phyloP scores from a whole-genome alignment of 2,329 filamentous ascomycete species.

The Microcyclospora pomicola region DNA sequence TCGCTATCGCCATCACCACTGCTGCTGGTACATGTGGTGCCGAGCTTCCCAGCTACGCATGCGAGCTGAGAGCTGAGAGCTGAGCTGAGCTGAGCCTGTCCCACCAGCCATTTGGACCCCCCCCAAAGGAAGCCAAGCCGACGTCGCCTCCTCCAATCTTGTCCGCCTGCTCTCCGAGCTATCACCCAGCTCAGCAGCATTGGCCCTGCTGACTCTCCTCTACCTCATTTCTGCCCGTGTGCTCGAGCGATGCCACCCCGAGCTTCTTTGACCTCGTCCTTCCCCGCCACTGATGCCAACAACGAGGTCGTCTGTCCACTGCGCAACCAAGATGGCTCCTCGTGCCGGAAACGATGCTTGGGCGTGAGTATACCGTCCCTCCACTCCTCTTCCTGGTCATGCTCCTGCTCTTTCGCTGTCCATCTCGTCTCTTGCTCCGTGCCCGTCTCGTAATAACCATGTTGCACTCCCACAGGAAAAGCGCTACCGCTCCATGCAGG shows the following conservation, averaged over 20 bases:
- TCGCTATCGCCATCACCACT: slow-evolving; percentile 1
- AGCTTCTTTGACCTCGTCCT: slow-evolving; percentile 74
- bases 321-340: slow-evolving; percentile 89
- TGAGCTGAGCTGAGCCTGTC: too few relatives aligned
- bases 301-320: slow-evolving; percentile 96
- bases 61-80: too few relatives aligned
- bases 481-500: slow-evolving; percentile 95
- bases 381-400: slow-evolving; percentile 1
- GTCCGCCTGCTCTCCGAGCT: not conserved
- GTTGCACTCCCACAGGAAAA: slow-evolving; percentile 54
- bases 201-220: not conserved
- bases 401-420: slow-evolving; percentile 10
- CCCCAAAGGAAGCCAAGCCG: too few relatives aligned
- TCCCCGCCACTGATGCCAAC: slow-evolving; percentile 80
- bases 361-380: slow-evolving; percentile 59
- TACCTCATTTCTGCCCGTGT: not conserved
- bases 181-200: not conserved
- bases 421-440: not conserved
- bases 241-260: slow-evolving; percentile 64
- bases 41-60: not conserved
- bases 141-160: too few relatives aligned
- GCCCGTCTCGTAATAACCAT: slow-evolving; percentile 1
- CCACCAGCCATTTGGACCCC: too few relatives aligned
- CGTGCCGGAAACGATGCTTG: slow-evolving; percentile 92
- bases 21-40: not conserved